A percentile compares a stretch with the other conserved stretches of the same genome.
These are phyloP conservation scores for Podosphaera fusca DNA, from an alignment of 2,329 filamentous ascomycete genomes.

Conservation along the genomic window DNA sequence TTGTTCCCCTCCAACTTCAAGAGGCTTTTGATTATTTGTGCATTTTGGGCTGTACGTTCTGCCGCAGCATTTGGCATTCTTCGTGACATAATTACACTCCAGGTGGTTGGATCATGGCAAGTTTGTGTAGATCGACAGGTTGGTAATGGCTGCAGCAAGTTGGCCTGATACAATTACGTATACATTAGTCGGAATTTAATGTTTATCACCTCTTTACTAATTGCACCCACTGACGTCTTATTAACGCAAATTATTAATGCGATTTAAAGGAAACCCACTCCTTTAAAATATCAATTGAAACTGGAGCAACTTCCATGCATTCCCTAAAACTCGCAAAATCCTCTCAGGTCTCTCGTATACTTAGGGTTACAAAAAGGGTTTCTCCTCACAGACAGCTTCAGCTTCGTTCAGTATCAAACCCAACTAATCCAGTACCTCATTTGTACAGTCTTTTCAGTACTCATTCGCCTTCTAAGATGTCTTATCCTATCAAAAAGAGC, in stretches of 20 bases:
- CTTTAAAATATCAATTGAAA: neutral
- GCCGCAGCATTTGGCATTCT: conserved; percentile 54
- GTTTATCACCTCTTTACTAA: neutral
- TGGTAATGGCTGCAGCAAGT: neutral
- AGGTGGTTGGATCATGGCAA: neutral
- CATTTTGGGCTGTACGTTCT: conserved; percentile 80
- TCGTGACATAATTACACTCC: conserved; percentile 42
- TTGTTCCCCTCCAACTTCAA: conserved; percentile 92
- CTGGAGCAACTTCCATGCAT: neutral
- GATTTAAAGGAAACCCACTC: neutral
- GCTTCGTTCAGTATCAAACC: conserved; percentile 20
- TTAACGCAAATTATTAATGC: neutral
- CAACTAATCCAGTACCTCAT: conserved; percentile 62
- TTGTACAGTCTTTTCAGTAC: conserved; percentile 50
- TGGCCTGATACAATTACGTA: neutral
- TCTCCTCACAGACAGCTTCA: neutral
- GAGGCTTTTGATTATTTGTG: conserved; percentile 78
- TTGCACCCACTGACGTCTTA: neutral
- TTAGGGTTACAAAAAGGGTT: neutral
- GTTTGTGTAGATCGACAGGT: neutral
- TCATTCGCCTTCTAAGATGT: conserved; percentile 32
- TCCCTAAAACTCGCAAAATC: neutral
- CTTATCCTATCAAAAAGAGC: conserved; percentile 58
- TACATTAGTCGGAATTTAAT: neutral
- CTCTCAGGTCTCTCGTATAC: neutral